Percentiles rank a stretch among this genome's conserved stretches.
phyloP scores from a whole-genome alignment of 371 early-diverging fungal species.

The Mortierella sp. region DNA sequence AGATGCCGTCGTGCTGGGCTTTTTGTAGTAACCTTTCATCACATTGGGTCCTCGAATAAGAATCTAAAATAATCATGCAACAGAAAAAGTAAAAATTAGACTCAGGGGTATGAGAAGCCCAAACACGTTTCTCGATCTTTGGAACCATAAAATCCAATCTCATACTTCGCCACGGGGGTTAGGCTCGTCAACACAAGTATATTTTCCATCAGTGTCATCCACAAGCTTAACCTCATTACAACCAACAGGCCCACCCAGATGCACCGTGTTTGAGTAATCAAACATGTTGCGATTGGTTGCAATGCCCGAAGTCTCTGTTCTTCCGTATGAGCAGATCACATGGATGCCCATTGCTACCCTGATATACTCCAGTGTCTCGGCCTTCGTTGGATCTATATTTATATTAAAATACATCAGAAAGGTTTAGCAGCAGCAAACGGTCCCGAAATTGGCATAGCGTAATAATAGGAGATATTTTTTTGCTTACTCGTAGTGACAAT shows the following conservation, averaged over 20 bases:
- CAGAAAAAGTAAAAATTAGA: background rate
- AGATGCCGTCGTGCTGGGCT: slow-evolving; percentile 82
- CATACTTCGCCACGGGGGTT: slow-evolving; percentile 81
- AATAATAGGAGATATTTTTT: background rate
- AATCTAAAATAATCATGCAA: slow-evolving; percentile 64
- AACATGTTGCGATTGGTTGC: slow-evolving; percentile 68
- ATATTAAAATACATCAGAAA: background rate
- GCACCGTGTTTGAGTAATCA: slow-evolving; percentile 64
- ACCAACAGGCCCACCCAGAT: slow-evolving; percentile 81
- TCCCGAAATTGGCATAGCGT: background rate
- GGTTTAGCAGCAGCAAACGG: background rate
- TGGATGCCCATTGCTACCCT: slow-evolving; percentile 66
- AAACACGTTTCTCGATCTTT: too few species aligned
- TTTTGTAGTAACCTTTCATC: slow-evolving; percentile 90
- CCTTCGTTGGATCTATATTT: slow-evolving; percentile 48
- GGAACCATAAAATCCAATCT: background rate
- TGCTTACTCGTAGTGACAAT: slow-evolving; percentile 61
- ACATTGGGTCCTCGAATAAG: slow-evolving; percentile 92
- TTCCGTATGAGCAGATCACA: slow-evolving; percentile 70
- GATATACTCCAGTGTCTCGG: slow-evolving; percentile 60
- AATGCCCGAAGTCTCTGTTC: slow-evolving; percentile 70
- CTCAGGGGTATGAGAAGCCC: background rate
- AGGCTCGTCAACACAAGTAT: slow-evolving; percentile 76
- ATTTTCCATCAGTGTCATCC: slow-evolving; percentile 76
- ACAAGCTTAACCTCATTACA: slow-evolving; percentile 91